A percentile compares a stretch with the other conserved stretches of the same genome.
These are phyloP conservation scores for Xylaria nigripes DNA, from an alignment of 495 filamentous ascomycete genomes.

Conservation along the genomic window DNA sequence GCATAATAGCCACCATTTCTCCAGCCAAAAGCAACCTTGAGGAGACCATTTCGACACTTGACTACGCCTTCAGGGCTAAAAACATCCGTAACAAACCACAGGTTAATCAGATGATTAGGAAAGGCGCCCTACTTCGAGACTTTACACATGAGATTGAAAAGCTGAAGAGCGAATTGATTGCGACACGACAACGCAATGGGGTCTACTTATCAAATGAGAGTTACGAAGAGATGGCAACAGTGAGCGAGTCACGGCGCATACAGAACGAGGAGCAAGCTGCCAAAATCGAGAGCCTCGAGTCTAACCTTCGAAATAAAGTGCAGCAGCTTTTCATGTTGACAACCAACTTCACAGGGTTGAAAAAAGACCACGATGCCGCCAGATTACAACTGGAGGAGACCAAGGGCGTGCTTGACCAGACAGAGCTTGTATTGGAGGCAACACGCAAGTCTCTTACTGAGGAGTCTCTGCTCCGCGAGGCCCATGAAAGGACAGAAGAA, in stretches of 20 bases:
- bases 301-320: conserved; percentile 78
- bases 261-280: conserved; percentile 85
- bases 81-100: conserved; percentile 98
- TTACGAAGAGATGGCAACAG: conserved; percentile 78
- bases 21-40: conserved; percentile 91
- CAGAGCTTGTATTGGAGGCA: conserved; percentile 67
- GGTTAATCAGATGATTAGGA: conserved; percentile 81
- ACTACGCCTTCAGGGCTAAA: conserved; percentile 96
- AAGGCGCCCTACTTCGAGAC: conserved; percentile 82
- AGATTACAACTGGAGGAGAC: conserved; percentile 65
- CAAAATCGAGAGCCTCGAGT: conserved; percentile 87
- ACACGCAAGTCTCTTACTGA: conserved; percentile 70
- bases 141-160: conserved; percentile 92
- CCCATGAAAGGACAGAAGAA: conserved; percentile 78
- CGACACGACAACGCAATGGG: conserved; percentile 86
- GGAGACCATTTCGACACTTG: conserved; percentile 93
- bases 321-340: conserved; percentile 83
- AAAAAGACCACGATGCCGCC: conserved; percentile 76
- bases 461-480: conserved; percentile 69
- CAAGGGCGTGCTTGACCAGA: conserved; percentile 71
- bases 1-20: conserved; percentile 95
- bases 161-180: conserved; percentile 86
- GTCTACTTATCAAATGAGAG: conserved; percentile 81
- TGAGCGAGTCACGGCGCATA: conserved; percentile 88
- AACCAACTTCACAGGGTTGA: conserved; percentile 72